Percentiles rank a stretch among this genome's conserved stretches.
These are phyloP conservation scores for Solanum commersonii DNA, from an alignment of 257 asterid genomes.

Conservation along the genomic window DNA sequence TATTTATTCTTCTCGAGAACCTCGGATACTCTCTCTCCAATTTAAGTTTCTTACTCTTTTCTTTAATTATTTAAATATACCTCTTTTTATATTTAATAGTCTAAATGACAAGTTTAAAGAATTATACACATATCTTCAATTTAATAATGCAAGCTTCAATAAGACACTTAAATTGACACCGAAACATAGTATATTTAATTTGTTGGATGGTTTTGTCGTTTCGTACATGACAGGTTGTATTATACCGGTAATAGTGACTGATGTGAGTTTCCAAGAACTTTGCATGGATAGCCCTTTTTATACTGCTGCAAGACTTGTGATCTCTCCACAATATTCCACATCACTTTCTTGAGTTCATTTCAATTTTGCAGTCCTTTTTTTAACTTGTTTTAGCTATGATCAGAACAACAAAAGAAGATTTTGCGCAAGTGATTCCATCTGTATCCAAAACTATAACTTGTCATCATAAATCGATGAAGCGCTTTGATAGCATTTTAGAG, in stretches of 20 bases:
- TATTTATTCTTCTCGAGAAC: background rate
- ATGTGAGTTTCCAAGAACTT: conserved; percentile 3
- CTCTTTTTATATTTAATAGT: background rate
- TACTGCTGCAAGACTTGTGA: background rate
- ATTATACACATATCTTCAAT: accelerated
- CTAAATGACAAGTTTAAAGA: background rate
- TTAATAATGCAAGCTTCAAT: background rate
- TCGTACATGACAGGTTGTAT: background rate
- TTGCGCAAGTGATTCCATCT: conserved; percentile 23
- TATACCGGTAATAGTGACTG: background rate
- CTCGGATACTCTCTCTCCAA: background rate
- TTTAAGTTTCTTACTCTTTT: background rate
- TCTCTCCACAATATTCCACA: background rate
- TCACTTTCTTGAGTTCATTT: background rate
- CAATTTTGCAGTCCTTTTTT: background rate
- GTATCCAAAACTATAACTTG: conserved; percentile 30
- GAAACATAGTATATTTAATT: accelerated
- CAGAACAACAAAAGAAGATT: conserved; percentile 5
- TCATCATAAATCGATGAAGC: conserved; percentile 20
- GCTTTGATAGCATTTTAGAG: conserved; percentile 26
- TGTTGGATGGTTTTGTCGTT: background rate
- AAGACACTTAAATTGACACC: background rate
- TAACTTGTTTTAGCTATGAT: conserved; percentile 14
- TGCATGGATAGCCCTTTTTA: background rate
- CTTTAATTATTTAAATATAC: too few relatives aligned